phyloP scores from a whole-genome alignment of 768 basidiomycete species.

The Boletus vinaceobasis region DNA sequence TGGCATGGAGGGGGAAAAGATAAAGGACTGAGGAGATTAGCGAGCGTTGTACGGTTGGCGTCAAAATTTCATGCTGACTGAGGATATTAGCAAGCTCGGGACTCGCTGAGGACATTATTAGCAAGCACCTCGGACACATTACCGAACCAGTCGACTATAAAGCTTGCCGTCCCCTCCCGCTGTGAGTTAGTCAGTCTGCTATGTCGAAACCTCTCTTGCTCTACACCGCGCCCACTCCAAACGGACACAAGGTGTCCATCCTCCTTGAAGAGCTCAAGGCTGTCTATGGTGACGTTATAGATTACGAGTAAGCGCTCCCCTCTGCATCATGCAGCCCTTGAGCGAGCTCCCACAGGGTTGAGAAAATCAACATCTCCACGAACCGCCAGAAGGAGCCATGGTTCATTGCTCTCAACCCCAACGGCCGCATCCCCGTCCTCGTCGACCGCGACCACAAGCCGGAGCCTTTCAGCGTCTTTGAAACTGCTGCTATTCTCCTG shows the following conservation, averaged over 20 bases:
- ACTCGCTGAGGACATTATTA: conserved; percentile 19
- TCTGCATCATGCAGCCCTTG: not conserved
- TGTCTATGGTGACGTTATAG: conserved; percentile 40
- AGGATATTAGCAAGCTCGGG: no score
- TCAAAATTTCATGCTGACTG: no score
- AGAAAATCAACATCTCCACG: conserved; percentile 54
- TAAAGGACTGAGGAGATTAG: not conserved
- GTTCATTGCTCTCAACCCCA: conserved; percentile 75
- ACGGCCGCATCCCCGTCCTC: conserved; percentile 68
- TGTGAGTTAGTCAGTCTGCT: not conserved
- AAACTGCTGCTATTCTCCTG: conserved; percentile 78
- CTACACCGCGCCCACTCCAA: conserved; percentile 52
- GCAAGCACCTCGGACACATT: conserved; percentile 17
- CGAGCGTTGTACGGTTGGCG: not conserved
- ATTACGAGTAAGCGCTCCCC: conserved; percentile 45
- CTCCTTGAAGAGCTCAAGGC: conserved; percentile 63
- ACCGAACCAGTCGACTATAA: conserved; percentile 11
- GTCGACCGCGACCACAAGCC: conserved; percentile 51
- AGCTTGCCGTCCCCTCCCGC: not conserved
- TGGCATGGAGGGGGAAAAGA: conserved; percentile 39
- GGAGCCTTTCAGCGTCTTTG: conserved; percentile 66
- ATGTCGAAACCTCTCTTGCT: conserved; percentile 31
- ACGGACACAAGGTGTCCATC: conserved; percentile 50
- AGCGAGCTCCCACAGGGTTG: conserved; percentile 34
- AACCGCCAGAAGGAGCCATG: conserved; percentile 80